Base-by-base conservation (phyloP, 371 early-diverging fungal genomes). In the Apophysomyces elegans region DNA sequence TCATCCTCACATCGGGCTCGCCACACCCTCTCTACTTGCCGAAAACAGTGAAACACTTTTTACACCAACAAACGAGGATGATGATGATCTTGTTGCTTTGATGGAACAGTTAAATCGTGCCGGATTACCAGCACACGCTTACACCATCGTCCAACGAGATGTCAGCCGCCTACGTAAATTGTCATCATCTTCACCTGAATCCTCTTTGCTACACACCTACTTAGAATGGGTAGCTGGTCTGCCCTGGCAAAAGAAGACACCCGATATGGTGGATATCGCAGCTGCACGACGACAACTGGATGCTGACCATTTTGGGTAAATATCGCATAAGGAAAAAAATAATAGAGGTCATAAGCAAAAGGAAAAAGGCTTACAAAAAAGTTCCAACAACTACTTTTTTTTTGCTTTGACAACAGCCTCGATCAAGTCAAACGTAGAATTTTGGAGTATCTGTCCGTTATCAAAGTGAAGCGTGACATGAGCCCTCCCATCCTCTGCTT, bases 341-440 rank as follows among this genome's bases (percentile, higher is more conserved):
- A 41, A 41, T 13, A 41, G 13, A 41, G 13, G 1, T 1, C 41
- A 26, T 41, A 41, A 41, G 4, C 41, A 58, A 58, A 45, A 14
- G 38, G 37, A 26, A 26, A 26, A 3, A 2, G 0, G 2, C 32
- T 26, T 26, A 26, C 32, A 26, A 26, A 26, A 26, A 26, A 26
- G 1, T 18, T 3, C 32, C 32, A 26, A 26, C 32, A 26, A 26
- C 32, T 39, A 13, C n/a, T 54, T 47, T 26, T 47, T 32, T 32
- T 61, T 56, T 16, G 12, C 56, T 39, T 32, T 37, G 39, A 18
- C 32, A 50, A 37, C 66, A 78, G 78, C 5, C 80, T 96, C 37
- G 90, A 89, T 37, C 87, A 86, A n/a, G 92, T 94, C 39, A 94
- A 96, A 72, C 86, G 81, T 38, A 84, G 95, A 46, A 90, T 96